A percentile compares a stretch with the other conserved stretches of the same genome.
phyloP scores from a whole-genome alignment of 306 rosid species.

The Casuarina glauca region DNA sequence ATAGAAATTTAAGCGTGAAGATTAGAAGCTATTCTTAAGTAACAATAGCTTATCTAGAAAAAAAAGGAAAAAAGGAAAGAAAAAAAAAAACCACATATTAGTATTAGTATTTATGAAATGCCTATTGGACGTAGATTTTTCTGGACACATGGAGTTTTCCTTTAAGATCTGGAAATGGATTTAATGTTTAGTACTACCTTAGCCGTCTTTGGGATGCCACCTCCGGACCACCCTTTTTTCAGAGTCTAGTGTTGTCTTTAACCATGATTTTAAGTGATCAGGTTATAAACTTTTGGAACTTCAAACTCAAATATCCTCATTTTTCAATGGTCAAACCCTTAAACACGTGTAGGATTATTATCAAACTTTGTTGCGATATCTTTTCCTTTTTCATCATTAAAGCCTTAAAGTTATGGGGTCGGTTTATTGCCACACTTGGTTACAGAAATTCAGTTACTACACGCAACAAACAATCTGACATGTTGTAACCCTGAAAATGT shows the following conservation, averaged over 20 bases:
- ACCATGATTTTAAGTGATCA: slow-evolving; percentile 7
- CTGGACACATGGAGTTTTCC: background rate
- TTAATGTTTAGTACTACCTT: background rate
- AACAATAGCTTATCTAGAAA: background rate
- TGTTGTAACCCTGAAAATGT: slow-evolving; percentile 13
- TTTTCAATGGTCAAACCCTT: slow-evolving; percentile 3
- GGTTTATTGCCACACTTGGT: background rate
- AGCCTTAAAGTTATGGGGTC: slow-evolving; percentile 4
- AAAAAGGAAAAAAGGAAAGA: no score
- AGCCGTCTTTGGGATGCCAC: slow-evolving; percentile 1
- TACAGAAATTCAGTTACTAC: background rate
- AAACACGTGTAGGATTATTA: background rate
- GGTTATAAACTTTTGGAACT: slow-evolving; percentile 18
- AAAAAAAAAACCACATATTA: no score
- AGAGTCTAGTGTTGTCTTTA: background rate
- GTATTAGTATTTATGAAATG: no score
- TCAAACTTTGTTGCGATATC: no score
- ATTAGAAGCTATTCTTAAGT: background rate
- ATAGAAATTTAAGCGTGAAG: background rate
- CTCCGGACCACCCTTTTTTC: background rate
- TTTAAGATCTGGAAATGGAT: background rate
- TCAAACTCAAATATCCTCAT: background rate
- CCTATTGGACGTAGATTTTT: background rate
- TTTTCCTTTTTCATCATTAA: background rate
- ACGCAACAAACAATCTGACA: background rate